Base-by-base conservation (phyloP, 768 basidiomycete genomes). In the Tylopilus rubrobrunneus region DNA sequence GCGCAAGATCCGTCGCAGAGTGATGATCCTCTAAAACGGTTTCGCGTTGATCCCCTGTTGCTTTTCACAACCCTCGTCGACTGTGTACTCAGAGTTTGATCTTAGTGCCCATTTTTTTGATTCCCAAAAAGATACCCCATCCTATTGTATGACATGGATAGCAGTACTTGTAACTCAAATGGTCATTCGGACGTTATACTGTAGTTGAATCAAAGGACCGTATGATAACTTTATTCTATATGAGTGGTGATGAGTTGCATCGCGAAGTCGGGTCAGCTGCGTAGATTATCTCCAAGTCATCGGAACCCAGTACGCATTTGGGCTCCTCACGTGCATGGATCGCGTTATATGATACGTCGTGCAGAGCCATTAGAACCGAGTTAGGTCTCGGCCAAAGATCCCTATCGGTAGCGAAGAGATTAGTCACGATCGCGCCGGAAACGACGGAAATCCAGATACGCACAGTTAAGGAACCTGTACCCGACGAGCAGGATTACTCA, bases 371-470 rank as follows among this genome's bases (percentile, higher is more conserved):
- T 68, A 88, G 64, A 89, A 87, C 14, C 85, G 80, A 21, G 81
- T 85, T 53, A 89, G 67, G 65, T 89, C 87, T 27, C 87, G 81
- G 7, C 86, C 86, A 67, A 87, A 86, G 45, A 87, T 85, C 86
- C 84, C 84, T 85, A 61, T 42, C 17, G 36, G 46, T 34, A 15
- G 41, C 36, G 27, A 52, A 49, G 31, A 55, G 50, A 57, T 66
- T 17, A 57, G 46, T 37, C 51, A 37, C 43, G 45, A 60, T 56
- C 53, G 62, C 49, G 21, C 56, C 53, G 48, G 7, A 27, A 14
- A 45, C 11, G 29, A 36, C 55, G 49, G 51, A 45, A 49, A 56
- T 51, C 31, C 21, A 44, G 31, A 36, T 39, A 62, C 80, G 59
- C 57, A 82, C 86, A 87, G 65, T 85, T 87, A 60, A 87, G 64